Evolutionary conservation across 83 land plant genomes (phyloP).

Genomic region (Thuja plicata): DNA sequence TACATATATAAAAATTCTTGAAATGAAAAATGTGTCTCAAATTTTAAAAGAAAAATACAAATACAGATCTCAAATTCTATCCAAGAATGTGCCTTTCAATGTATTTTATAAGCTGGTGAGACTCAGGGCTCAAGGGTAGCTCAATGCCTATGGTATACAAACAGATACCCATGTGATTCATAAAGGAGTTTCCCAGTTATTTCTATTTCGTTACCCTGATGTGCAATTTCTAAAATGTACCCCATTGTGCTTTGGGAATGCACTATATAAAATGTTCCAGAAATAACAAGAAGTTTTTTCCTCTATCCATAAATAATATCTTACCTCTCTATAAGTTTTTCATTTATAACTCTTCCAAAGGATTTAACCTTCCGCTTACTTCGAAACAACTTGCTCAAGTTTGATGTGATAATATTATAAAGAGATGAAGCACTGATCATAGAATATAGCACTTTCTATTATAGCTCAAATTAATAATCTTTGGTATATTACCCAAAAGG

Average conservation of each 20-base stretch:
- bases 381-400: not conserved
- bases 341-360: not conserved
- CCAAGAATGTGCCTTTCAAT: not conserved
- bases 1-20: not conserved
- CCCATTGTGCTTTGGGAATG: not conserved
- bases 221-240: not conserved
- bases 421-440: not conserved
- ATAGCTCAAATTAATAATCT: not conserved
- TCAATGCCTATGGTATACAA: not conserved
- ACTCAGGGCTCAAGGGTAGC: not conserved
- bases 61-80: not conserved
- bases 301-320: not conserved
- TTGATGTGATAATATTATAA: not conserved
- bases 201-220: not conserved
- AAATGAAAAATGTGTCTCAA: not conserved
- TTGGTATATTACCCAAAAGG: constrained; percentile 1
- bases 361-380: not conserved
- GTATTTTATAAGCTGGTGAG: not conserved
- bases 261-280: not conserved
- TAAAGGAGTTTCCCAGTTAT: not conserved
- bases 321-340: not conserved
- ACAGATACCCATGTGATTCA: not conserved
- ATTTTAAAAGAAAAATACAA: not conserved
- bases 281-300: not conserved
- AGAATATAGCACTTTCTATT: not conserved